Evolutionary conservation across 306 rosid genomes (phyloP), one percentile per base, ranked within the genome.

Genomic region (Senna tora): DNA sequence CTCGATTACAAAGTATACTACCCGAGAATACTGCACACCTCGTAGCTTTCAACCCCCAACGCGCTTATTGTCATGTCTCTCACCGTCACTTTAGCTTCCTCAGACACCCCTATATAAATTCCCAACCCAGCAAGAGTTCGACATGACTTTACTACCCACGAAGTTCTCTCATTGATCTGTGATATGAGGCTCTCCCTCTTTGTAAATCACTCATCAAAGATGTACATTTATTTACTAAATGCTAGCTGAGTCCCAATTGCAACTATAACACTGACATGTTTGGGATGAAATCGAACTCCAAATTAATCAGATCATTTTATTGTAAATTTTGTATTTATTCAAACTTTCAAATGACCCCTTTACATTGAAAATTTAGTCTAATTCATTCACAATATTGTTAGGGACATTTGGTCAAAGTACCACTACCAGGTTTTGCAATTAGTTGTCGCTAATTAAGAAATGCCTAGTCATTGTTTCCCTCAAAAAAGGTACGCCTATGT

Each of bases 361-460:
- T 53, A 30, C 39, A 19, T 65, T 45, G 8, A 34, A 36, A 45
- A 56, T 34, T 55, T n/a, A 2, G 45, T 49, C 76, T 55, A 30
- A 41, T 75, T 65, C 74, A 50, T 8, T 54, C 42, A 51, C 28
- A 59, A 47, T 42, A 66, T 50, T 53, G 70, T 54, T 75, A 41
- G 79, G 79, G 82, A 64, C 82, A 68, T 69, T 76, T 79, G 76
- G 80, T 84, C 88, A 76, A 84, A 81, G 84, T 42, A 45, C 78
- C 82, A 72, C 84, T 67, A 77, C 68, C 54, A 49, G 71, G 76
- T 67, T 57, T 65, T 41, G 53, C 79, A 71, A 67, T 78, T 79
- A 67, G 69, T 43, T 65, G 73, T 72, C 19, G 20, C 36, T 51
- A 43, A 49, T 71, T 75, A 61, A 84, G 69, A 68, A 84, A 62